Percentiles rank a stretch among this genome's conserved stretches.
phyloP scores from a whole-genome alignment of 2,329 filamentous ascomycete species.

The Stagonosporopsis chrysanthemi region DNA sequence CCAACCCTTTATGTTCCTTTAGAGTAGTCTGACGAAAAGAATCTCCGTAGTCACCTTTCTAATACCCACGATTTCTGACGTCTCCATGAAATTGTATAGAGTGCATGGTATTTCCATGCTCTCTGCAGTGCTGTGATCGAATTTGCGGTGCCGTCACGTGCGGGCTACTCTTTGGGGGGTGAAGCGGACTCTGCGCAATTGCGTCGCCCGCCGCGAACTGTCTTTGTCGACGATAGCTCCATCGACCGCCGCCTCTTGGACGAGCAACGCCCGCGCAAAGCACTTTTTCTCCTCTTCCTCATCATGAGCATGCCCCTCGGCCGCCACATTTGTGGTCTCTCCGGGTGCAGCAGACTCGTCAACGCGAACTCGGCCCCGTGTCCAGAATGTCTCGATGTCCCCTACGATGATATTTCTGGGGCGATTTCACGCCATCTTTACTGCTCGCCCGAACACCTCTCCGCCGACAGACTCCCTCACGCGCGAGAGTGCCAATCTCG shows the following conservation, averaged over 20 bases:
- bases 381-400: conserved; percentile 6
- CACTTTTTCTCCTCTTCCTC: neutral
- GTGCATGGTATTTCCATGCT: neutral
- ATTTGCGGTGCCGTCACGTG: neutral
- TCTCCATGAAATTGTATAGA: neutral
- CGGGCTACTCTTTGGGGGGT: neutral
- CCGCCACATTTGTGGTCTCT: neutral
- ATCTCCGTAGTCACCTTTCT: neutral
- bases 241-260: neutral
- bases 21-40: neutral
- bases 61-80: neutral
- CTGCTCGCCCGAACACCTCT: neutral
- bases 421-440: neutral
- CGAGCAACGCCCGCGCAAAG: neutral
- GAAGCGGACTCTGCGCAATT: neutral
- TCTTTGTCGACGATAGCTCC: neutral
- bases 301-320: neutral
- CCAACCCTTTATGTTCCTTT: too few relatives aligned
- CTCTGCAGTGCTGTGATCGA: neutral
- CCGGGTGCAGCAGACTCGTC: neutral
- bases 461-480: neutral
- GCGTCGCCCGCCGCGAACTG: neutral
- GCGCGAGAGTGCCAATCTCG: neutral
- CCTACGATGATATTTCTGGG: conserved; percentile 5
- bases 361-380: neutral